A percentile compares a stretch with the other conserved stretches of the same genome.
These are phyloP conservation scores for Lasiodiplodia sp. DNA, from an alignment of 2,329 filamentous ascomycete species.

Conservation along the genomic window DNA sequence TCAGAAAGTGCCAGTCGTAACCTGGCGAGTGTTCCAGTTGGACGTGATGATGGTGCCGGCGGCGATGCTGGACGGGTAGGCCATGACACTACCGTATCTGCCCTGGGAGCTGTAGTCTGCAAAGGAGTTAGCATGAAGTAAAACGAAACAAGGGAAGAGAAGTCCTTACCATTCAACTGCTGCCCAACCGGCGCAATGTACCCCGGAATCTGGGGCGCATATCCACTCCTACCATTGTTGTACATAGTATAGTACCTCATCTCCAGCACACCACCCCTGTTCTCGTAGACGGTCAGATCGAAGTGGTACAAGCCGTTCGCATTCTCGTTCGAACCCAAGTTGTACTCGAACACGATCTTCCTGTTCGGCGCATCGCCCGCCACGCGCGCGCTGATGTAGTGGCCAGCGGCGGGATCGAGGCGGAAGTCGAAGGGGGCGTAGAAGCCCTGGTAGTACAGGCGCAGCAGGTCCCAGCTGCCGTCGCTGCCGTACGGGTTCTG, in stretches of 20 bases:
- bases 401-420: not conserved
- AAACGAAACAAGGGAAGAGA: too few species aligned
- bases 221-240: not conserved
- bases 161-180: too few species aligned
- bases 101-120: too few species aligned
- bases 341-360: not conserved
- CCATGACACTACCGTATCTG: too few species aligned
- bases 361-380: not conserved
- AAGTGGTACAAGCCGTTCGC: not conserved
- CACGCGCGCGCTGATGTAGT: not conserved
- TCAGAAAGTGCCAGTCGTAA: too few species aligned
- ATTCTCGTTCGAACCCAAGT: not conserved
- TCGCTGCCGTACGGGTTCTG: not conserved
- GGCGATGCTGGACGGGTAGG: too few species aligned
- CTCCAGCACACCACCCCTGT: not conserved
- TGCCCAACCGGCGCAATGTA: not conserved
- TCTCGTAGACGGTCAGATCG: not conserved
- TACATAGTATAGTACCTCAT: not conserved
- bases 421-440: not conserved
- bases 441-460: not conserved
- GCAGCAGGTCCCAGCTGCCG: not conserved
- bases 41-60: too few species aligned
- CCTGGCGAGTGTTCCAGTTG: too few species aligned
- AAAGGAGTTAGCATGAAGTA: too few species aligned
- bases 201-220: not conserved